These are phyloP conservation scores for Scleroderma bovista DNA, from an alignment of 768 basidiomycete species.

Conservation along the genomic window DNA sequence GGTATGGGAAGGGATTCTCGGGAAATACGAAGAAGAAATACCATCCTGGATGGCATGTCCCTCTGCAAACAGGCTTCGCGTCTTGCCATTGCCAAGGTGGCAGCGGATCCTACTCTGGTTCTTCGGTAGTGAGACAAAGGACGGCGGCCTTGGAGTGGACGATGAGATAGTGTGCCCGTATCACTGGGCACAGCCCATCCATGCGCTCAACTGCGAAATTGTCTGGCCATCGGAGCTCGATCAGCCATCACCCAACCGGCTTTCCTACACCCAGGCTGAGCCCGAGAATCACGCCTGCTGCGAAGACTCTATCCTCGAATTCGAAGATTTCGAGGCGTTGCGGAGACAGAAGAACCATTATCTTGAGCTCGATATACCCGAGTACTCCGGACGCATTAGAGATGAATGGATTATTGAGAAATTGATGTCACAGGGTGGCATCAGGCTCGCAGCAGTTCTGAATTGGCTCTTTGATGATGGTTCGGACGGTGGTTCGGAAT, in stretches of 20 bases:
- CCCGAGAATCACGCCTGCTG: conserved; percentile 1
- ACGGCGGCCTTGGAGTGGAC: conserved; percentile 37
- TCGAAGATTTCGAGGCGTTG: neutral
- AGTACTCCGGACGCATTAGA: conserved; percentile 68
- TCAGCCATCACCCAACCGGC: conserved; percentile 33
- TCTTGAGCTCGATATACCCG: conserved; percentile 75
- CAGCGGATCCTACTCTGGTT: conserved; percentile 19
- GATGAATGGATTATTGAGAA: conserved; percentile 71
- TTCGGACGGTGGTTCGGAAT: neutral
- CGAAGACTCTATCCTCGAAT: neutral
- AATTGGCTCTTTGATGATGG: conserved; percentile 57
- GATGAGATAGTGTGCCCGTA: conserved; percentile 67
- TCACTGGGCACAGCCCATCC: conserved; percentile 69
- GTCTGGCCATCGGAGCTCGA: conserved; percentile 76
- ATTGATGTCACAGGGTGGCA: conserved; percentile 75
- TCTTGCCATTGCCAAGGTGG: conserved; percentile 15
- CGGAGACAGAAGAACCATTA: conserved; percentile 28
- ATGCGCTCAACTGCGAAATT: conserved; percentile 75
- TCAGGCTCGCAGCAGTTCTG: conserved; percentile 77
- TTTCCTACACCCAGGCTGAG: conserved; percentile 14
- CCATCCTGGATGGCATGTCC: conserved; percentile 69
- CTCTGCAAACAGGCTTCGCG: conserved; percentile 7
- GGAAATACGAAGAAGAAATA: conserved; percentile 58
- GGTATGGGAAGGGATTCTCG: conserved; percentile 76
- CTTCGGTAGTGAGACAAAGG: conserved; percentile 3